These are phyloP conservation scores for Phylloporus arenicola DNA, from an alignment of 768 basidiomycete species.

Conservation along the genomic window DNA sequence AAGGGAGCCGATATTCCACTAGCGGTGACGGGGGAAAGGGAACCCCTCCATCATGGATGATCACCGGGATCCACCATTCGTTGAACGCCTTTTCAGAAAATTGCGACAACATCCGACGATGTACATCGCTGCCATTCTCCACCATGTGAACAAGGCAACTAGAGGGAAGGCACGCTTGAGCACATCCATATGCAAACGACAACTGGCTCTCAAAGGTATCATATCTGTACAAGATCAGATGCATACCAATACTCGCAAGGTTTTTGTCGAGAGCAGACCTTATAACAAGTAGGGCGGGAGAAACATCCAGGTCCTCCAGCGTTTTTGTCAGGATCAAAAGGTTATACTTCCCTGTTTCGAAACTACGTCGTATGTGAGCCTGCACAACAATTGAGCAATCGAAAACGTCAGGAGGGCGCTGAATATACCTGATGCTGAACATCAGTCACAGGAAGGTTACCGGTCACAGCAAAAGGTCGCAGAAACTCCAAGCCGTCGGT, in stretches of 20 bases:
- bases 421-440: constrained; percentile 30
- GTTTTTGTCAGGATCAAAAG: constrained; percentile 57
- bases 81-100: constrained; percentile 36
- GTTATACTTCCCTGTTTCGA: constrained; percentile 54
- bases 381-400: constrained; percentile 20
- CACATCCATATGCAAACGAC: constrained; percentile 51
- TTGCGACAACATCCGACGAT: constrained; percentile 47
- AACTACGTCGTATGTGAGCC: constrained; percentile 46
- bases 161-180: constrained; percentile 41
- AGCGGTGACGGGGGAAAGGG: constrained; percentile 44
- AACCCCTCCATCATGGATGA: constrained; percentile 30
- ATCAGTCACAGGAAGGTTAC: constrained; percentile 32
- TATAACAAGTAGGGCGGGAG: constrained; percentile 54
- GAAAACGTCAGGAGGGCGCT: background rate
- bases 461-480: constrained; percentile 47
- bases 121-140: constrained; percentile 51
- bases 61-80: constrained; percentile 48
- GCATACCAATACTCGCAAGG: background rate
- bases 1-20: constrained; percentile 36
- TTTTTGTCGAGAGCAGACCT: constrained; percentile 37
- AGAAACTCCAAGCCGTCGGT: constrained; percentile 48
- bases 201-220: constrained; percentile 50
- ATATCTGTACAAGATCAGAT: constrained; percentile 32
- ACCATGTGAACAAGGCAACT: constrained; percentile 60
- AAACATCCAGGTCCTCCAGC: constrained; percentile 55